Percentiles rank a stretch among this genome's conserved stretches.
Evolutionary conservation across 352 stramenopile genomes (phyloP).

Genomic region (Phytophthora cactorum): DNA sequence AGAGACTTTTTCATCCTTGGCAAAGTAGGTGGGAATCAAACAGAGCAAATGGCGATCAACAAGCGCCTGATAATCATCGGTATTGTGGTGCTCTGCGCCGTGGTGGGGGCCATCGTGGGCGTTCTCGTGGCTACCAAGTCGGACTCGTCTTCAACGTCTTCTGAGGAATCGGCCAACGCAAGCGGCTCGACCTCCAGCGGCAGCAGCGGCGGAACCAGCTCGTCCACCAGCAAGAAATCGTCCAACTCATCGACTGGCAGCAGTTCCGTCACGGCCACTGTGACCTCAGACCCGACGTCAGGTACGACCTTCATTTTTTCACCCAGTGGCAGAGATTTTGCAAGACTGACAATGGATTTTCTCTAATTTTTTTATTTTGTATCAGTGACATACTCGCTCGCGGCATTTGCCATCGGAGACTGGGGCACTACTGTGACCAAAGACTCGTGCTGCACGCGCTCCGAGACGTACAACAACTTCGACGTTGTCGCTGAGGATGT

Average conservation of each 20-base stretch:
- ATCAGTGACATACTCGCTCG: constrained; percentile 55
- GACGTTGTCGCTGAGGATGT: constrained; percentile 73
- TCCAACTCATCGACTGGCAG: constrained; percentile 28
- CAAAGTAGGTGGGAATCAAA: constrained; percentile 4
- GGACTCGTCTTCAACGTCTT: constrained; percentile 37
- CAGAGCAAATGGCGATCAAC: constrained; percentile 33
- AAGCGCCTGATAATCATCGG: constrained; percentile 54
- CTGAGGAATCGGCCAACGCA: constrained; percentile 21
- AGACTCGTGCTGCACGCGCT: constrained; percentile 78
- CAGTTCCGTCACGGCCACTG: constrained; percentile 14
- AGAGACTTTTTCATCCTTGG: constrained; percentile 1
- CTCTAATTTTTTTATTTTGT: constrained; percentile 4
- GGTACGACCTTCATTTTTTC: constrained; percentile 10
- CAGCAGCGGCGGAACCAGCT: constrained; percentile 13
- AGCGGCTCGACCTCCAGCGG: constrained; percentile 11
- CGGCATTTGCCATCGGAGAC: constrained; percentile 75
- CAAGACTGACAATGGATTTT: constrained; percentile 13
- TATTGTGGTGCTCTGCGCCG: constrained; percentile 50
- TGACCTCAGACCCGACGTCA: constrained; percentile 39
- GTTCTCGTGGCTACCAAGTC: constrained; percentile 50
- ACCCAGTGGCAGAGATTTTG: constrained; percentile 1
- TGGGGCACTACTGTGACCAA: constrained; percentile 66
- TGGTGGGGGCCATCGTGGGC: constrained; percentile 53
- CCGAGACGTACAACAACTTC: constrained; percentile 58
- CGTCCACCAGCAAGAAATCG: constrained; percentile 30